Evolutionary conservation across 2,329 filamentous ascomycete species (phyloP).

Genomic region (Macroventuria anomochaeta): DNA sequence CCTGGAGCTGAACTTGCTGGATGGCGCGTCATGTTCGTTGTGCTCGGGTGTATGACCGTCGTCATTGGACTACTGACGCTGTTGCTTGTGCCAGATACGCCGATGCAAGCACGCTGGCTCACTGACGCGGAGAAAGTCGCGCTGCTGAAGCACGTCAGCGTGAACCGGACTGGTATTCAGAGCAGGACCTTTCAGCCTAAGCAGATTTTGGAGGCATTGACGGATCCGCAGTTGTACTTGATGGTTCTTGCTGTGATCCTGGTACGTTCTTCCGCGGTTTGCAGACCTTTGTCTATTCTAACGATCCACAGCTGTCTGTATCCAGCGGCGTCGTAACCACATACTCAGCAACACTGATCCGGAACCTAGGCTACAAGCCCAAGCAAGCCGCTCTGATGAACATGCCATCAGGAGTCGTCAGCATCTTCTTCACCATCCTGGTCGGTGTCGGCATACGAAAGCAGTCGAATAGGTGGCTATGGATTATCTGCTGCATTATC

Average conservation of each 20-base stretch:
- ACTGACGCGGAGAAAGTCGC: conserved; percentile 44
- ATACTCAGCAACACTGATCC: conserved; percentile 31
- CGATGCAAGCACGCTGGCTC: conserved; percentile 50
- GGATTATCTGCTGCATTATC: conserved; percentile 9
- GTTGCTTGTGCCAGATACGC: conserved; percentile 50
- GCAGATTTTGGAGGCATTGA: conserved; percentile 65
- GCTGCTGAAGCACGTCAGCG: conserved; percentile 71
- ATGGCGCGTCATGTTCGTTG: conserved; percentile 32
- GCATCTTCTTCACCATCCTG: conserved; percentile 24
- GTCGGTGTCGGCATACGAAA: conserved; percentile 20
- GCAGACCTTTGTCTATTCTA: neutral
- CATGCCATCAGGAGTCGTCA: conserved; percentile 28
- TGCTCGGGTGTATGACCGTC: conserved; percentile 23
- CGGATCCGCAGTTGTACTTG: conserved; percentile 62
- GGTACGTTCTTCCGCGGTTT: neutral
- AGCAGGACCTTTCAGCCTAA: conserved; percentile 68
- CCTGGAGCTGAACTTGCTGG: conserved; percentile 8
- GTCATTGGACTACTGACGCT: conserved; percentile 32
- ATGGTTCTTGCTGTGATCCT: conserved; percentile 20
- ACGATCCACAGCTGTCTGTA: conserved; percentile 10
- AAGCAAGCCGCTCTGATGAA: conserved; percentile 29
- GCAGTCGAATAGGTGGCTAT: conserved; percentile 20
- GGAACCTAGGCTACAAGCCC: conserved; percentile 23
- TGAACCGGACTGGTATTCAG: conserved; percentile 75
- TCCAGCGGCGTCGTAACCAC: conserved; percentile 28